Evolutionary conservation across 2,329 filamentous ascomycete genomes (phyloP).

Genomic region (Xylaria multiplex): DNA sequence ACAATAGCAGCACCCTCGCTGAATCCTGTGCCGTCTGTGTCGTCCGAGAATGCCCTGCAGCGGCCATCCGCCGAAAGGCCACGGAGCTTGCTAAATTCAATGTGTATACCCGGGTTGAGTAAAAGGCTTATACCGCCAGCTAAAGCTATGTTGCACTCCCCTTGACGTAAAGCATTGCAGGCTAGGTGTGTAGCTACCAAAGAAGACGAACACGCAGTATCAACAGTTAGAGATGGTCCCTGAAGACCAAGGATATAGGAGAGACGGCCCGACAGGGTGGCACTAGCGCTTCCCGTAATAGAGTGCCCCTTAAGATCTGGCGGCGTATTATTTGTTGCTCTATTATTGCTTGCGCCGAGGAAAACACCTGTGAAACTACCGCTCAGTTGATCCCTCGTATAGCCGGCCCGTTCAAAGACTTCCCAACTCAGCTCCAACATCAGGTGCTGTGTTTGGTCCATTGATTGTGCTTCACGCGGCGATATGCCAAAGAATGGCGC

Average conservation of each 20-base stretch:
- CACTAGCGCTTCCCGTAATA: constrained; percentile 43
- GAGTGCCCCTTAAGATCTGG: constrained; percentile 44
- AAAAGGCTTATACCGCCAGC: constrained; percentile 39
- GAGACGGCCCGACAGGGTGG: constrained; percentile 43
- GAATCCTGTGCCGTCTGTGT: constrained; percentile 39
- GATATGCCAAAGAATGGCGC: constrained; percentile 45
- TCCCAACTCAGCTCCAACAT: constrained; percentile 46
- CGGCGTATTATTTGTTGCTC: constrained; percentile 4
- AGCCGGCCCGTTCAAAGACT: constrained; percentile 44
- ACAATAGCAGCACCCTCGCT: constrained; percentile 35
- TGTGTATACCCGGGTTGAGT: constrained; percentile 40
- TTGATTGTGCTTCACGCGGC: constrained; percentile 41
- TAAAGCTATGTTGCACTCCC: constrained; percentile 40
- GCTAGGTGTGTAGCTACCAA: constrained; percentile 40
- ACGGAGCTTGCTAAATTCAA: constrained; percentile 37
- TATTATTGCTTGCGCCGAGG: constrained; percentile 44
- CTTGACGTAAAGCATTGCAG: constrained; percentile 39
- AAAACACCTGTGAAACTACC: constrained; percentile 44
- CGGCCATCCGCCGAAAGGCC: constrained; percentile 39
- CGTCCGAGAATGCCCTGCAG: constrained; percentile 38
- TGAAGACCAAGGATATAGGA: constrained; percentile 43
- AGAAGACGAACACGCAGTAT: constrained; percentile 44
- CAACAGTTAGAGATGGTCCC: constrained; percentile 45
- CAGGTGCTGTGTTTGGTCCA: constrained; percentile 44
- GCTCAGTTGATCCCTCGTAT: constrained; percentile 41